A percentile compares a stretch with the other conserved stretches of the same genome.
These are phyloP conservation scores for Quercus wislizeni DNA, from an alignment of 306 rosid species.

Conservation along the genomic window DNA sequence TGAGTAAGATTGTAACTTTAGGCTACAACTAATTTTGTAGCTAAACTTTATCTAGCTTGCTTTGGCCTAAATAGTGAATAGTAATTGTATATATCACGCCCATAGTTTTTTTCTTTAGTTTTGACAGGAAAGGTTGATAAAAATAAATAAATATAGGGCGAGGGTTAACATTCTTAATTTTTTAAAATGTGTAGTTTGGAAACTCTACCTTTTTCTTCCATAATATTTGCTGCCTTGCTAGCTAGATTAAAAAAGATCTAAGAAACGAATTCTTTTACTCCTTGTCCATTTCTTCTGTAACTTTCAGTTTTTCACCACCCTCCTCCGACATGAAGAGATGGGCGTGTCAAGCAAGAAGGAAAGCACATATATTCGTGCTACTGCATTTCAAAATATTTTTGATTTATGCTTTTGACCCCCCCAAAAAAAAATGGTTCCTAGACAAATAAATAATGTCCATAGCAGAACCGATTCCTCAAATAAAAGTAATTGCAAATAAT, in stretches of 20 bases:
- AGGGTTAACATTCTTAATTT: too few species aligned
- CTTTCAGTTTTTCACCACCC: neutral
- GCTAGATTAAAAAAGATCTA: too few species aligned
- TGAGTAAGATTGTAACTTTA: fast-evolving
- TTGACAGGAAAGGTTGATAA: too few species aligned
- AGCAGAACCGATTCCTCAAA: neutral
- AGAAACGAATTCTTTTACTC: too few species aligned
- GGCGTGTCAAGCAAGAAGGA: neutral
- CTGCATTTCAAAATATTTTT: neutral
- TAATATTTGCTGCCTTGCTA: too few species aligned
- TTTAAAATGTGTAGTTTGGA: too few species aligned
- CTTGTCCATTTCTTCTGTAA: neutral
- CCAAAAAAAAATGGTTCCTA: neutral
- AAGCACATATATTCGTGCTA: neutral
- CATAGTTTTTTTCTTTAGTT: too few species aligned
- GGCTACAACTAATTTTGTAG: fast-evolving
- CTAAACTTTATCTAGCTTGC: fast-evolving
- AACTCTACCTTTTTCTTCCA: too few species aligned
- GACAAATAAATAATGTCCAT: neutral
- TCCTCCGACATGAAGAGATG: neutral
- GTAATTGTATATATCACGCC: too few species aligned
- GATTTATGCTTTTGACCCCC: neutral
- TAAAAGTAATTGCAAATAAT: neutral
- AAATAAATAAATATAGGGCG: too few species aligned
- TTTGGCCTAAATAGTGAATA: too few species aligned